These are phyloP conservation scores for Thymus quinquecostatus DNA, from an alignment of 257 asterid genomes.

Conservation along the genomic window DNA sequence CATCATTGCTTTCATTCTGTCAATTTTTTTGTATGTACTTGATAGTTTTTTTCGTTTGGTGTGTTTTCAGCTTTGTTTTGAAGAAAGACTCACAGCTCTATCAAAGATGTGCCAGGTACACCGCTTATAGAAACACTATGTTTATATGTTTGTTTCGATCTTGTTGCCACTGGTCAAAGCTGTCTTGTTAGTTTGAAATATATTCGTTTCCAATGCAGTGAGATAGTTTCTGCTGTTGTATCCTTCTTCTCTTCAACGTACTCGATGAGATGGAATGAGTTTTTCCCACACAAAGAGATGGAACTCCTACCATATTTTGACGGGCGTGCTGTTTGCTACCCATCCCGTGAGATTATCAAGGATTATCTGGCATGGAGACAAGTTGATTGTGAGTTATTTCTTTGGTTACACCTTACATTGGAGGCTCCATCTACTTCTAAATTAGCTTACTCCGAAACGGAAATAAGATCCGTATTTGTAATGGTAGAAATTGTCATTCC, in stretches of 20 bases:
- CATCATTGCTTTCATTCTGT: slow-evolving; percentile 22
- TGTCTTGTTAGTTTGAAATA: slow-evolving; percentile 6
- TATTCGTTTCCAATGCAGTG: slow-evolving; percentile 46
- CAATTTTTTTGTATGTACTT: slow-evolving; percentile 13
- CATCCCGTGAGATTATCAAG: slow-evolving; percentile 61
- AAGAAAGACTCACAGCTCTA: slow-evolving; percentile 72
- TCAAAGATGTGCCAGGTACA: slow-evolving; percentile 68
- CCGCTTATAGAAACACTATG: background rate
- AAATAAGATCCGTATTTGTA: background rate
- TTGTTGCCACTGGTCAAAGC: slow-evolving; percentile 4
- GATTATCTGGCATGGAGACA: slow-evolving; percentile 96
- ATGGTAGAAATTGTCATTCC: slow-evolving; percentile 6
- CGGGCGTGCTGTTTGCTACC: slow-evolving; percentile 87
- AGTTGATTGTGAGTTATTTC: slow-evolving; percentile 75
- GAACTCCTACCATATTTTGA: slow-evolving; percentile 73
- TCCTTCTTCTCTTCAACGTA: slow-evolving; percentile 77
- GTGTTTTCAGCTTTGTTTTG: slow-evolving; percentile 73
- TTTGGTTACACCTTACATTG: slow-evolving; percentile 3
- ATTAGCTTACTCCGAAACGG: background rate
- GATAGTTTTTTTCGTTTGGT: slow-evolving; percentile 19
- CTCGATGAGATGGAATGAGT: slow-evolving; percentile 69
- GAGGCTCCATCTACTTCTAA: background rate
- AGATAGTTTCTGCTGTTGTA: slow-evolving; percentile 67
- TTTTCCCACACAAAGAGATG: slow-evolving; percentile 63
- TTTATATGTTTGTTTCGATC: background rate